Conservation (phyloP, 371 early-diverging fungal species). For the Entomophthora muscae region DNA sequence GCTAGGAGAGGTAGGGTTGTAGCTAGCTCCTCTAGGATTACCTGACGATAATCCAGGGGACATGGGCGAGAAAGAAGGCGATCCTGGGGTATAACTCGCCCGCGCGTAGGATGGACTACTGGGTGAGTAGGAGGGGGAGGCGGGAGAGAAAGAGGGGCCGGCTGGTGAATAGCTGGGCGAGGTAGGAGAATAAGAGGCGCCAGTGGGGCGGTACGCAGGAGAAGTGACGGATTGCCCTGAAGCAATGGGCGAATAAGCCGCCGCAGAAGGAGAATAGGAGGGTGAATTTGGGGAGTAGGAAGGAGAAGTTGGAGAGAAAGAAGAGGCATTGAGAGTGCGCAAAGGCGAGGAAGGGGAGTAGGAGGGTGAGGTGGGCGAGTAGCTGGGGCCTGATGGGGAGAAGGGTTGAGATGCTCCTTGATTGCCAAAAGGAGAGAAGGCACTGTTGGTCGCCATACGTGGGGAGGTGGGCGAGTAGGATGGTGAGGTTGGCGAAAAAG, state of each 20-base stretch:
- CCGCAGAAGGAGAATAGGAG: slow-evolving; percentile 15
- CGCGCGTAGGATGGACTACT: too few species aligned
- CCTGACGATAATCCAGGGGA: slow-evolving; percentile 22
- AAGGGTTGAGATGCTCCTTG: background rate
- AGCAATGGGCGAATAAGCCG: slow-evolving; percentile 14
- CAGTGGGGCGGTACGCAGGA: too few species aligned
- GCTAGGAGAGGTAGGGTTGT: slow-evolving; percentile 55
- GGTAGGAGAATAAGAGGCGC: too few species aligned
- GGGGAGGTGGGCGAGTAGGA: slow-evolving; percentile 40
- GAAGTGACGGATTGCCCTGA: too few species aligned
- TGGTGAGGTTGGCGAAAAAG: slow-evolving; percentile 37
- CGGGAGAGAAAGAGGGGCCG: background rate
- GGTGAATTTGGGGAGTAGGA: slow-evolving; percentile 28
- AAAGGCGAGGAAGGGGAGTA: slow-evolving; percentile 39
- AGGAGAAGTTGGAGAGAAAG: slow-evolving; percentile 22
- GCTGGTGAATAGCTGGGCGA: too few species aligned
- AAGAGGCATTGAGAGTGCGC: slow-evolving; percentile 25
- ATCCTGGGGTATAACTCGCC: slow-evolving; percentile 39
- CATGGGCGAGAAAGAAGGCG: slow-evolving; percentile 62
- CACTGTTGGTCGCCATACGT: background rate
- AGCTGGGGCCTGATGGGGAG: slow-evolving; percentile 11
- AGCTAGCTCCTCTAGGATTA: slow-evolving; percentile 14
- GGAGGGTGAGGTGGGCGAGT: slow-evolving; percentile 54
- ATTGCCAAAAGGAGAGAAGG: background rate
- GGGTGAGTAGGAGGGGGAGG: slow-evolving; percentile 17